These are phyloP conservation scores for Sugiyamaella novakii DNA, from an alignment of 1,139 yeast genomes.

Conservation along the genomic window DNA sequence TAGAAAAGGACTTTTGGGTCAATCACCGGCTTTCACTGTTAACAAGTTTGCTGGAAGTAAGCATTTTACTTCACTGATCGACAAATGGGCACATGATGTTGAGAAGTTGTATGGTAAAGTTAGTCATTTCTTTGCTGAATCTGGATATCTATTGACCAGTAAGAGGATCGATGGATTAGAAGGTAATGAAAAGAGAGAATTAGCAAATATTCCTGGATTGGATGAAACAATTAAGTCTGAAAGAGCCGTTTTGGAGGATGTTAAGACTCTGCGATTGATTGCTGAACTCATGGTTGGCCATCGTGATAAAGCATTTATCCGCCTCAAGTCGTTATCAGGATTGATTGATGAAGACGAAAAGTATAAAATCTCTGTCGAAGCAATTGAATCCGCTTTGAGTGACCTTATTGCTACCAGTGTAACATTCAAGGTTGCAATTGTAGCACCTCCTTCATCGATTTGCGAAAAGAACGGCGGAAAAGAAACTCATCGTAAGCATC, in stretches of 20 bases:
- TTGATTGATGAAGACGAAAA: slow-evolving; percentile 14
- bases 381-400: slow-evolving; percentile 21
- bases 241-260: slow-evolving; percentile 23
- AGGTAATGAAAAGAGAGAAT: slow-evolving; percentile 17
- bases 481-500: slow-evolving; percentile 12
- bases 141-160: slow-evolving; percentile 19
- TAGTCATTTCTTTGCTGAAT: slow-evolving; percentile 25
- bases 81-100: slow-evolving; percentile 26
- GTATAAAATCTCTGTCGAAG: slow-evolving; percentile 20
- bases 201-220: slow-evolving; percentile 15
- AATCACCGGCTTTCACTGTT: slow-evolving; percentile 31
- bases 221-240: slow-evolving; percentile 9
- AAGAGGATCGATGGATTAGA: not conserved
- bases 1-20: slow-evolving; percentile 20
- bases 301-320: slow-evolving; percentile 24
- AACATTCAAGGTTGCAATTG: slow-evolving; percentile 26
- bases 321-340: slow-evolving; percentile 23
- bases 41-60: slow-evolving; percentile 27
- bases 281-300: slow-evolving; percentile 17
- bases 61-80: slow-evolving; percentile 27
- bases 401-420: slow-evolving; percentile 22
- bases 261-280: slow-evolving; percentile 19
- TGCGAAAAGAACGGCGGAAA: slow-evolving; percentile 19
- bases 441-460: slow-evolving; percentile 30
- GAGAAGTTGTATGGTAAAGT: slow-evolving; percentile 27